Evolutionary conservation across 2,329 filamentous ascomycete genomes (phyloP).

Genomic region (Sporothrix brasiliensis): DNA sequence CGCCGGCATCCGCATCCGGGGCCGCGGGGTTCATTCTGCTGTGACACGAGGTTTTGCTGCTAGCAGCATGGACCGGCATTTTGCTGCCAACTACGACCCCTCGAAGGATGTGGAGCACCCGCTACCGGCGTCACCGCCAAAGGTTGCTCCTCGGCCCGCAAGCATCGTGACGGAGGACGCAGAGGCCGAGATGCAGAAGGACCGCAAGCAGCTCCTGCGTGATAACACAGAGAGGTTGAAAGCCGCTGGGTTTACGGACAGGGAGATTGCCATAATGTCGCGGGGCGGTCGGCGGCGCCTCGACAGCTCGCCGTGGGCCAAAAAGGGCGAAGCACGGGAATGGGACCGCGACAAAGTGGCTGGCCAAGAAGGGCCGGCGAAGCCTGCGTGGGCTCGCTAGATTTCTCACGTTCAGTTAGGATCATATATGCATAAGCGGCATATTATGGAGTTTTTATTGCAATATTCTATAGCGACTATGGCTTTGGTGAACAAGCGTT

Average conservation of each 20-base stretch:
- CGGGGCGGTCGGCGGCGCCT: slow-evolving; percentile 63
- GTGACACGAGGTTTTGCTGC: not conserved
- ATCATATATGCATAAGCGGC: not conserved
- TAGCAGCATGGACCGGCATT: slow-evolving; percentile 35
- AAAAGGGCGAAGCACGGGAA: slow-evolving; percentile 64
- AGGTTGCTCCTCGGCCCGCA: not conserved
- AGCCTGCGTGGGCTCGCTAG: slow-evolving; percentile 35
- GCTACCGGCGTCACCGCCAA: not conserved
- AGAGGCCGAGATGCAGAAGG: slow-evolving; percentile 43
- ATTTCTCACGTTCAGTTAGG: not conserved
- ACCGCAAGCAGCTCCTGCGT: slow-evolving; percentile 76
- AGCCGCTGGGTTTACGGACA: slow-evolving; percentile 76
- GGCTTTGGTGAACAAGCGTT: not conserved
- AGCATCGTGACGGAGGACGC: slow-evolving; percentile 29
- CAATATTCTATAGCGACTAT: not conserved
- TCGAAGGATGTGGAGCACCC: slow-evolving; percentile 23
- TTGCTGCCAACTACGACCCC: slow-evolving; percentile 35
- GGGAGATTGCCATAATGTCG: slow-evolving; percentile 71
- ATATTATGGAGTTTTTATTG: slow-evolving; percentile 5
- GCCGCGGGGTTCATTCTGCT: slow-evolving; percentile 19
- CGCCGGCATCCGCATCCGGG: slow-evolving; percentile 26
- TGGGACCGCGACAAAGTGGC: slow-evolving; percentile 61
- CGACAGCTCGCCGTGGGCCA: slow-evolving; percentile 72
- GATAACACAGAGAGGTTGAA: slow-evolving; percentile 75
- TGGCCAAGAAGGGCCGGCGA: slow-evolving; percentile 33